Evolutionary conservation across 257 asterid species (phyloP).

Genomic region (Osmanthus fragrans): DNA sequence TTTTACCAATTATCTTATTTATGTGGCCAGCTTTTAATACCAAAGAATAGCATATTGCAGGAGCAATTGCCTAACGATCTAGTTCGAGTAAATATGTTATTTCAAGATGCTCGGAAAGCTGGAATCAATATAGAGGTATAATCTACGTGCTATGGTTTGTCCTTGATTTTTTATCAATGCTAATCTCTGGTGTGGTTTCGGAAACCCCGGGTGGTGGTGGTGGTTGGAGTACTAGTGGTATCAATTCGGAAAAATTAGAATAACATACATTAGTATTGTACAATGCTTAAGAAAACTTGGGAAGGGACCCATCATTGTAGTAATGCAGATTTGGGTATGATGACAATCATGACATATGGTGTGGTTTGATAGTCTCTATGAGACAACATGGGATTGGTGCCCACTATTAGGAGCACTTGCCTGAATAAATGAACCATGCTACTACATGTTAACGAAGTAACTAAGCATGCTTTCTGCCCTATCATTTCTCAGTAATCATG

Average conservation of each 20-base stretch:
- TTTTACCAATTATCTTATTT: conserved; percentile 8
- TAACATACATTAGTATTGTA: not conserved
- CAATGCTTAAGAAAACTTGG: not conserved
- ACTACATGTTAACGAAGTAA: not conserved
- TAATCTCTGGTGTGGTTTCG: not conserved
- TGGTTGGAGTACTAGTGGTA: not conserved
- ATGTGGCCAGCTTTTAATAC: conserved; percentile 18
- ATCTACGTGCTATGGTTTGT: conserved; percentile 1
- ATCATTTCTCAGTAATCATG: not conserved
- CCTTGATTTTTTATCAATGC: not conserved
- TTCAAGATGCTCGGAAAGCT: conserved; percentile 82
- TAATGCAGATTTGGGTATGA: not conserved
- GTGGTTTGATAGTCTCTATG: not conserved
- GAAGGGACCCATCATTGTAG: not conserved
- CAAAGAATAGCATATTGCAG: conserved; percentile 41
- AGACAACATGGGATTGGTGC: not conserved
- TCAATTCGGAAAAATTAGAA: not conserved
- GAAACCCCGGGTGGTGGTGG: not conserved
- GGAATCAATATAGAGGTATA: conserved; percentile 81
- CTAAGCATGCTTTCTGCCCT: not conserved
- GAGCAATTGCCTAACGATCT: conserved; percentile 86
- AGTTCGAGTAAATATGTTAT: conserved; percentile 74
- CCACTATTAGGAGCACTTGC: not conserved
- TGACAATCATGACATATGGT: not conserved
- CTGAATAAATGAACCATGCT: not conserved